phyloP scores from a whole-genome alignment of 2,329 filamentous ascomycete genomes.

The Xylariaceae sp. region DNA sequence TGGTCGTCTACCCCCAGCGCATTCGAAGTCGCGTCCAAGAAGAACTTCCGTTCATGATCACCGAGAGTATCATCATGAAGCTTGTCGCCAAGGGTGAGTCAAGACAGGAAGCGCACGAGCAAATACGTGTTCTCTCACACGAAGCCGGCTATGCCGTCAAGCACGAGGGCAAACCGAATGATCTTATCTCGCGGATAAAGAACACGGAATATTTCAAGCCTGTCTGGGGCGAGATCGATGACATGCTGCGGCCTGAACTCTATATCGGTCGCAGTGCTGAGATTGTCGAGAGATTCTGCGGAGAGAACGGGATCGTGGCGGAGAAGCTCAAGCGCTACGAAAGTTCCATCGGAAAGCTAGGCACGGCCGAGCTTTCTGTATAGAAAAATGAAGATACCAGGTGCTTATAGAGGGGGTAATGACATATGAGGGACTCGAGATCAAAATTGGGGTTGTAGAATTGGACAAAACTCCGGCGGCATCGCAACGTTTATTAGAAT shows the following conservation, averaged over 20 bases:
- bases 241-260: constrained; percentile 59
- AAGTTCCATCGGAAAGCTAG: no score
- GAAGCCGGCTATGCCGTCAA: constrained; percentile 63
- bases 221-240: constrained; percentile 65
- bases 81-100: constrained; percentile 25
- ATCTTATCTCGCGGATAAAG: constrained; percentile 75
- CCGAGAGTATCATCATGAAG: constrained; percentile 29
- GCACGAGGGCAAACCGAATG: constrained; percentile 65
- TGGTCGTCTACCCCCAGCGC: constrained; percentile 74
- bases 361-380: no score
- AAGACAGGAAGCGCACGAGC: constrained; percentile 62
- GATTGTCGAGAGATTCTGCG: constrained; percentile 45
- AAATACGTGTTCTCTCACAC: constrained; percentile 79
- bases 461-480: no score
- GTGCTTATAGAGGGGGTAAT: no score
- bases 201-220: constrained; percentile 69
- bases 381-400: no score
- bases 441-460: no score
- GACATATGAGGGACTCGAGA: no score
- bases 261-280: constrained; percentile 43
- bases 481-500: no score
- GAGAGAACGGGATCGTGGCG: constrained; percentile 36
- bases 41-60: constrained; percentile 78
- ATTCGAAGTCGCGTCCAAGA: constrained; percentile 64
- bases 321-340: constrained; percentile 36